A percentile compares a stretch with the other conserved stretches of the same genome.
Conservation (phyloP, 495 filamentous ascomycete species). For the Aspergillus ellipticus region DNA sequence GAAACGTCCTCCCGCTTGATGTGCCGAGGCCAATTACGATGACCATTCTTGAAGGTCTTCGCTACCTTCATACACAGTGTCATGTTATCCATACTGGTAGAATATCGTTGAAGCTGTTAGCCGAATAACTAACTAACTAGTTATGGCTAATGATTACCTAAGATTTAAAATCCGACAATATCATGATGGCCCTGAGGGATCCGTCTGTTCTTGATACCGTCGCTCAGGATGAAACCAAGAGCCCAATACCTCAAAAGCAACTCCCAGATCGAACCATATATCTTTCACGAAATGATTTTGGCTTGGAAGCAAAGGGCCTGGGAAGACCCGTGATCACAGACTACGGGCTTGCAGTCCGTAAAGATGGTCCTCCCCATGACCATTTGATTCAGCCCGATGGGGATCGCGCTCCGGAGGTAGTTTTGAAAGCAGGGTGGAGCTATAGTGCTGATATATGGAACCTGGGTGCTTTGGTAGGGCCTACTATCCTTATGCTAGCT, state of each 20-base stretch:
- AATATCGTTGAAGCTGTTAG: background rate
- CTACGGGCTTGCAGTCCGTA: slow-evolving; percentile 38
- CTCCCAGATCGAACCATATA: slow-evolving; percentile 30
- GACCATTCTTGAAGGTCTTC: slow-evolving; percentile 31
- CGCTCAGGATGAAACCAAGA: slow-evolving; percentile 22
- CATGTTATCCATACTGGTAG: slow-evolving; percentile 36
- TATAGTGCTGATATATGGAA: slow-evolving; percentile 38
- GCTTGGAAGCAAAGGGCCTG: slow-evolving; percentile 5
- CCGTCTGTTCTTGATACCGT: slow-evolving; percentile 27
- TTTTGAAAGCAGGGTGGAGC: slow-evolving; percentile 32
- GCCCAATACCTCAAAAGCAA: slow-evolving; percentile 30
- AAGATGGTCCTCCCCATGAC: slow-evolving; percentile 12
- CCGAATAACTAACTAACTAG: background rate
- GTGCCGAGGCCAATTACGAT: slow-evolving; percentile 26
- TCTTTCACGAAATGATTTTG: slow-evolving; percentile 28
- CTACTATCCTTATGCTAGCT: slow-evolving; percentile 1
- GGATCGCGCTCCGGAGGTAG: slow-evolving; percentile 37
- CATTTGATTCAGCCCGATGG: slow-evolving; percentile 33
- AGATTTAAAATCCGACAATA: slow-evolving; percentile 43
- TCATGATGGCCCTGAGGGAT: slow-evolving; percentile 35
- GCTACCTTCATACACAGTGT: slow-evolving; percentile 37
- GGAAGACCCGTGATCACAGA: slow-evolving; percentile 32
- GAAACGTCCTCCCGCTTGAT: slow-evolving; percentile 16
- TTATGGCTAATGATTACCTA: too few species aligned
- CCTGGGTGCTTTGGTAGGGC: slow-evolving; percentile 11